These are phyloP conservation scores for Notholithocarpus densiflorus DNA, from an alignment of 306 rosid species.

Conservation along the genomic window DNA sequence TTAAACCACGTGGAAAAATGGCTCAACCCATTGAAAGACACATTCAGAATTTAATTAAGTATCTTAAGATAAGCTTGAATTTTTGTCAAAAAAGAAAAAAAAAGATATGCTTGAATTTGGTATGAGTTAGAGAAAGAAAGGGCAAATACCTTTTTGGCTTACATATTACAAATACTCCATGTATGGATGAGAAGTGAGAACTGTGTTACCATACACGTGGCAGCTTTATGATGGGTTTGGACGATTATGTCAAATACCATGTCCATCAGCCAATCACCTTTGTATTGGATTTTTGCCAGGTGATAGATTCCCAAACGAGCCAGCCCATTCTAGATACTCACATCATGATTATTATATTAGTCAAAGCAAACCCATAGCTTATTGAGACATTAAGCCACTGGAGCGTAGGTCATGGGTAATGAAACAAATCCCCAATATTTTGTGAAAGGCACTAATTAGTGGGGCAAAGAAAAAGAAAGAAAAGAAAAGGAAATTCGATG, in stretches of 20 bases:
- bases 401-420: too few species aligned
- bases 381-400: too few species aligned
- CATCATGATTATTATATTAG: not conserved
- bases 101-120: too few species aligned
- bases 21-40: too few species aligned
- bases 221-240: slow-evolving; percentile 7
- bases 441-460: not conserved
- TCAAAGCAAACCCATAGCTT: not conserved
- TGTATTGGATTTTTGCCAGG: not conserved
- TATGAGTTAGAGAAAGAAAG: not conserved
- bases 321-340: not conserved
- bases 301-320: not conserved
- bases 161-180: not conserved
- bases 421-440: not conserved
- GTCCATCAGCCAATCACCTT: not conserved
- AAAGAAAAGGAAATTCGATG: not conserved
- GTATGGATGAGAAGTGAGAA: not conserved
- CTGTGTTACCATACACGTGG: slow-evolving; percentile 10
- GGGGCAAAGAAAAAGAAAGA: not conserved
- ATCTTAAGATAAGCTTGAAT: too few species aligned
- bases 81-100: too few species aligned
- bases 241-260: not conserved
- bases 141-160: not conserved
- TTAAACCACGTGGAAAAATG: too few species aligned
- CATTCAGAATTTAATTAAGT: too few species aligned